Percentiles rank a stretch among this genome's conserved stretches.
These are phyloP conservation scores for Microbotryum silenes-acaulis DNA, from an alignment of 1,284 basidiomycete genomes.

Conservation along the genomic window DNA sequence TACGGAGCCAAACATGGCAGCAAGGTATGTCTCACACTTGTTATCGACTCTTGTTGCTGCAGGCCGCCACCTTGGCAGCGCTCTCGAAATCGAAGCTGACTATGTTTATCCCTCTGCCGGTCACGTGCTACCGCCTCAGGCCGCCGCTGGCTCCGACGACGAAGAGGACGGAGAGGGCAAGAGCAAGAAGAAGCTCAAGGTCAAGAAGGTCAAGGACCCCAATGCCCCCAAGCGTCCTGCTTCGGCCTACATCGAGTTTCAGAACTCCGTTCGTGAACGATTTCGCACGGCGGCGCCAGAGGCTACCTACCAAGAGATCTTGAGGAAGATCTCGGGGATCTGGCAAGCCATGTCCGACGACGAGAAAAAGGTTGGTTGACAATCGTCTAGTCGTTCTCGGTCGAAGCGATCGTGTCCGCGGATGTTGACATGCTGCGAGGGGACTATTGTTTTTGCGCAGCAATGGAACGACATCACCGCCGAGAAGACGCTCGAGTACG, in stretches of 20 bases:
- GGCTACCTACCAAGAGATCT: conserved; percentile 62
- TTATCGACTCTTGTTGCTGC: background rate
- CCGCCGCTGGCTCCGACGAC: background rate
- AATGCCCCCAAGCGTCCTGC: conserved; percentile 90
- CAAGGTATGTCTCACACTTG: background rate
- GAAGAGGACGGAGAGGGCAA: conserved; percentile 9
- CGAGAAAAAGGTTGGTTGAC: conserved; percentile 59
- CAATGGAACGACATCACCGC: conserved; percentile 22
- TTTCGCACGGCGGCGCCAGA: conserved; percentile 59
- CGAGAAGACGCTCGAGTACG: conserved; percentile 19
- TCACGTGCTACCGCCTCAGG: background rate
- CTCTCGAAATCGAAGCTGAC: background rate
- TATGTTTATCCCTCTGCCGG: background rate
- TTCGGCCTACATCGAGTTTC: conserved; percentile 91
- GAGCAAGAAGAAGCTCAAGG: conserved; percentile 42
- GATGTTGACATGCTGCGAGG: background rate
- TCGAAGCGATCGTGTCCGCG: background rate
- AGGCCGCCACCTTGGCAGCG: background rate
- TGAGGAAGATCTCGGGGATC: conserved; percentile 60
- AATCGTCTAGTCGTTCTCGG: too few relatives aligned
- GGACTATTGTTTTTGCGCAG: conserved; percentile 3
- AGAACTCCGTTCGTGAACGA: conserved; percentile 76
- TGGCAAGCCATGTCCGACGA: conserved; percentile 64
- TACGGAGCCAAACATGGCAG: conserved; percentile 3
- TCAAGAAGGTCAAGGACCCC: conserved; percentile 70